Base-by-base conservation (phyloP, 495 filamentous ascomycete genomes). In the Daldinia bambusicola region DNA sequence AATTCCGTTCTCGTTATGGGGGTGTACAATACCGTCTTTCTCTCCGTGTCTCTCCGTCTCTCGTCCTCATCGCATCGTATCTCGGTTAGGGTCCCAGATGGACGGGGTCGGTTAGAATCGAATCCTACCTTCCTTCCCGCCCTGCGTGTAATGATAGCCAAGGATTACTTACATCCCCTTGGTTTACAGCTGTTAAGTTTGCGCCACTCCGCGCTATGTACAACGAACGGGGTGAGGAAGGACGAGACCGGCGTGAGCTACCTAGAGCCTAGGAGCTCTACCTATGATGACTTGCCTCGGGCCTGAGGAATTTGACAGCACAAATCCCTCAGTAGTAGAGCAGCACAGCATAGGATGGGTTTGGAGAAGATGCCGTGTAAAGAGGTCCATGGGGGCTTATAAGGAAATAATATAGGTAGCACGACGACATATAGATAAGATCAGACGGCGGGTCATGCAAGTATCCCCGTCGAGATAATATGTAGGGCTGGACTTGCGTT, bases 71-170 rank as follows among this genome's bases (percentile, higher is more conserved):
- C 61, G 61, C 65, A 61, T 53, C 61, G 61, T 61, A 61, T 73
- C 50, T 62, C 56, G 31, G 26, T 51, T 57, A 26, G 30, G 13
- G 59, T 53, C 30, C 16, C 22, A 67, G 45, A 72, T 61, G 61
- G 12, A 20, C 20, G 36, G 30, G 48, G 57, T 55, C 61, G 50
- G 51, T 40, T 14, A 52, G 41, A 61, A 61, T 45, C 43, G 18
- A 66, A 69, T 73, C 65, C 61, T 61, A 73, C 70, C 70, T 73
- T 73, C 70, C 66, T 69, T 38, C 43, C 43, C 12, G 38, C 45
- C 50, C 13, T 32, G 22, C 59, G 41, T 26, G 18, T 55, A 55
- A 67, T 55, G 53, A 67, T 63, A 48, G 13, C 58, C 16, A 22
- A 36, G 40, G 26, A 62, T 37, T 45, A 50, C 59, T 60, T 48